Conservation (phyloP, 2,329 filamentous ascomycete species). For the Fusarium papillatum region DNA sequence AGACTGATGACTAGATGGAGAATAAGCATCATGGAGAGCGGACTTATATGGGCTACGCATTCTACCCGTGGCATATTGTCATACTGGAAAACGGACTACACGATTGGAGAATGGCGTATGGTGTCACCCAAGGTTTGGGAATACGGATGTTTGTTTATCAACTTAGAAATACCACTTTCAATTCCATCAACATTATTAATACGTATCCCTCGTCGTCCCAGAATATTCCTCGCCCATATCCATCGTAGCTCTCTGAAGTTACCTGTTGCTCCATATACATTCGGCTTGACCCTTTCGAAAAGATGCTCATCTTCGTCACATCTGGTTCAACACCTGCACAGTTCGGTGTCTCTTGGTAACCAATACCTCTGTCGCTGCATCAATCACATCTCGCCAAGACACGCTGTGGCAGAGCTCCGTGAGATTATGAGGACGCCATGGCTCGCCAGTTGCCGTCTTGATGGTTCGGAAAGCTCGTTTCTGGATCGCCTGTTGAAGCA, state of each 20-base stretch:
- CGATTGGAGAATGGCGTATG: conserved; percentile 30
- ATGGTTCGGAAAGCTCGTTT: conserved; percentile 36
- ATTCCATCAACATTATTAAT: conserved; percentile 15
- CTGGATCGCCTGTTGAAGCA: conserved; percentile 50
- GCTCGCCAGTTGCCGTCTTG: conserved; percentile 3
- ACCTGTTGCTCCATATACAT: not conserved
- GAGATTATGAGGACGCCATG: conserved; percentile 41
- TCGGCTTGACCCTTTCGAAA: not conserved
- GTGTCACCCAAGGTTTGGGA: conserved; percentile 20
- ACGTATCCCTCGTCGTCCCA: not conserved
- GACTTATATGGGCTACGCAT: not conserved
- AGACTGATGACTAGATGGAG: conserved; percentile 49
- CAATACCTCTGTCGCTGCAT: conserved; percentile 48
- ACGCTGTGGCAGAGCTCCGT: conserved; percentile 51
- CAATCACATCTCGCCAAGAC: conserved; percentile 51
- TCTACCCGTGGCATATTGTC: not conserved
- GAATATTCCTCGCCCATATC: not conserved
- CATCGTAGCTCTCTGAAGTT: not conserved
- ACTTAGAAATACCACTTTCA: conserved; percentile 35
- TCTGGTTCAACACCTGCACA: conserved; percentile 34
- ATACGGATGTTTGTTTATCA: conserved; percentile 25
- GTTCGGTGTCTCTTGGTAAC: conserved; percentile 41
- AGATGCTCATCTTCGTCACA: not conserved
- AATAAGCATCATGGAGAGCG: not conserved
- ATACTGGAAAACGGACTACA: conserved; percentile 4